These are phyloP conservation scores for Candida xyloterini DNA, from an alignment of 805 yeast species.

Conservation along the genomic window DNA sequence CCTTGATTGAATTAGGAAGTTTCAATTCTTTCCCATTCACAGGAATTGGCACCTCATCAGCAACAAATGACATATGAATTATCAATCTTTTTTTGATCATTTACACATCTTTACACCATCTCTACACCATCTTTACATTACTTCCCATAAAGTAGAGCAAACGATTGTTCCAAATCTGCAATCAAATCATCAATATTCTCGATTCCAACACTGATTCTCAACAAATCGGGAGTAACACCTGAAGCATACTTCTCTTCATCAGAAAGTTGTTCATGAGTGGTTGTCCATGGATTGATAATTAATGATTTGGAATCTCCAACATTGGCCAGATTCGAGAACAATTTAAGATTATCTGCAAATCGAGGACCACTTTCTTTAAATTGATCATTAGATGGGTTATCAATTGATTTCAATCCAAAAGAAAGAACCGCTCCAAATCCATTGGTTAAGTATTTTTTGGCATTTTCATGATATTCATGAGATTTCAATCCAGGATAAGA, in stretches of 20 bases:
- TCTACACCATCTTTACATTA: no score
- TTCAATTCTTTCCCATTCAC: neutral
- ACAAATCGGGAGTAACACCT: constrained; percentile 86
- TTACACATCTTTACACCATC: constrained; percentile 3
- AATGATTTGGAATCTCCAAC: constrained; percentile 96
- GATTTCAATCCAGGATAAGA: constrained; percentile 87
- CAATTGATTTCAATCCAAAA: constrained; percentile 76
- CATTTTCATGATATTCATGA: constrained; percentile 73
- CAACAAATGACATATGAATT: constrained; percentile 1
- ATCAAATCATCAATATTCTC: constrained; percentile 90
- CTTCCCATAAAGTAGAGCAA: constrained; percentile 51
- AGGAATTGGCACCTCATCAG: constrained; percentile 19
- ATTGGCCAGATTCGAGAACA: constrained; percentile 91
- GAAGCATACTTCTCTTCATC: constrained; percentile 77
- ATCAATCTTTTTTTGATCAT: neutral
- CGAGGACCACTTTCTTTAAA: constrained; percentile 76
- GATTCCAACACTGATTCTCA: constrained; percentile 88
- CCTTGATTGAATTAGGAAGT: constrained; percentile 14
- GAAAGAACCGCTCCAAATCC: constrained; percentile 89
- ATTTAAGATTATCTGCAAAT: constrained; percentile 77
- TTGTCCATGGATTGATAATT: constrained; percentile 93
- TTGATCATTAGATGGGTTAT: constrained; percentile 47
- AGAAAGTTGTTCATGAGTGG: constrained; percentile 89
- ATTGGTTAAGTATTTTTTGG: constrained; percentile 74
- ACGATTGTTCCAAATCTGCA: constrained; percentile 84